phyloP scores from a whole-genome alignment of 257 asterid species.

The Penstemon newberryi region DNA sequence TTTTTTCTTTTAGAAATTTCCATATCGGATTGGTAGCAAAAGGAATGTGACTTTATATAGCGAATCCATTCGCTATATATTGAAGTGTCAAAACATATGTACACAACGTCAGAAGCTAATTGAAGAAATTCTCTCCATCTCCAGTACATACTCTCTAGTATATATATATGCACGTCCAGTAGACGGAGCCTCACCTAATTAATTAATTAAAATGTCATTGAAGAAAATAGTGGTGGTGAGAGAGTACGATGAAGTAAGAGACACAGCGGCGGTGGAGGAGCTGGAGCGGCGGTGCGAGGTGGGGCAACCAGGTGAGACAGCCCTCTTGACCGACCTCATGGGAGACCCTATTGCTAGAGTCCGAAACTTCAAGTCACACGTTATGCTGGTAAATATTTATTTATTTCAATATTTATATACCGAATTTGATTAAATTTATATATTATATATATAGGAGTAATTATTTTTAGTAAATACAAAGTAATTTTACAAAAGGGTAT shows the following conservation, averaged over 20 bases:
- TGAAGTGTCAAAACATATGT: too few species aligned
- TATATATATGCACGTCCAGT: too few species aligned
- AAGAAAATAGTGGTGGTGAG: slow-evolving; percentile 64
- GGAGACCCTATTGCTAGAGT: slow-evolving; percentile 82
- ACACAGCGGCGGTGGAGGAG: slow-evolving; percentile 74
- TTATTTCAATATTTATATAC: too few species aligned
- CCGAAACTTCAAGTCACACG: slow-evolving; percentile 50
- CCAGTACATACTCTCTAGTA: not conserved
- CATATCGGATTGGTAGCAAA: too few species aligned
- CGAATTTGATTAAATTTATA: too few species aligned
- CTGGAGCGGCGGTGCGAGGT: slow-evolving; percentile 77
- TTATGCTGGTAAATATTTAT: slow-evolving; percentile 59
- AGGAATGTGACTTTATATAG: too few species aligned
- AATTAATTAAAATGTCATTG: slow-evolving; percentile 36
- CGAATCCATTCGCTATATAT: too few species aligned
- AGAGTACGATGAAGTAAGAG: slow-evolving; percentile 46
- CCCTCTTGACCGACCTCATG: slow-evolving; percentile 73
- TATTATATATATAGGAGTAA: too few species aligned
- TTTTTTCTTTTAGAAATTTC: too few species aligned
- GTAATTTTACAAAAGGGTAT: too few species aligned
- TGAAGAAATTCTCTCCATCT: not conserved
- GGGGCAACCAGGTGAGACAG: slow-evolving; percentile 64
- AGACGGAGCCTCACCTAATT: not conserved
- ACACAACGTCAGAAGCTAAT: too few species aligned
- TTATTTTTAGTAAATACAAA: too few species aligned